phyloP scores from a whole-genome alignment of 1,284 basidiomycete species.

The Golubevia pallescens region DNA sequence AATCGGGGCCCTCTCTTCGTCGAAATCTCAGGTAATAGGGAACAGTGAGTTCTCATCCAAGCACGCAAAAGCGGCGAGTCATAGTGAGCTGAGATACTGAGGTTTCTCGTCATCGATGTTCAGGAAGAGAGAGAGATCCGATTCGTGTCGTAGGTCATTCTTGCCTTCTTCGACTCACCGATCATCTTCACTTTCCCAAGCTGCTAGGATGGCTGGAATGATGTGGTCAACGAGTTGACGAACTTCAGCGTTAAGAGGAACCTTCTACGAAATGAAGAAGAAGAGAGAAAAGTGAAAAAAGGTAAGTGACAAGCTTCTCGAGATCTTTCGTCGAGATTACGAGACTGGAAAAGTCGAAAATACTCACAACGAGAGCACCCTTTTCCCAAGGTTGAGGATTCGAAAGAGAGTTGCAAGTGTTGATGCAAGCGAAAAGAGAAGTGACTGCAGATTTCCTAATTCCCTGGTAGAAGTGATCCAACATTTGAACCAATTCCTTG shows the following conservation, averaged over 20 bases:
- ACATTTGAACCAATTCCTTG: constrained; percentile 79
- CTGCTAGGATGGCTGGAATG: constrained; percentile 79
- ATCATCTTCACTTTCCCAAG: constrained; percentile 95
- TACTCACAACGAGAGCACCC: constrained; percentile 73
- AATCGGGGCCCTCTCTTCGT: no score
- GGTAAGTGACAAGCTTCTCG: no score
- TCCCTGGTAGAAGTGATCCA: constrained; percentile 90
- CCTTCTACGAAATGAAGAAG: constrained; percentile 59
- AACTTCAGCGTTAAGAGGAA: constrained; percentile 77
- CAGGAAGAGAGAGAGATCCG: neutral
- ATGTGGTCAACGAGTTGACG: constrained; percentile 81
- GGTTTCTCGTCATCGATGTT: constrained; percentile 70
- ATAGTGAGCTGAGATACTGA: constrained; percentile 84
- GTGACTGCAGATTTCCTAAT: constrained; percentile 93
- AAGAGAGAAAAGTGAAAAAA: neutral
- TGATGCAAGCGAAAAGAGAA: constrained; percentile 85
- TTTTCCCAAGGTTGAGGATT: constrained; percentile 81
- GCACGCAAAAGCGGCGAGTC: constrained; percentile 67
- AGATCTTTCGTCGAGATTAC: no score
- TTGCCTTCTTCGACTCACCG: constrained; percentile 75
- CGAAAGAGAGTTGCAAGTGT: constrained; percentile 89
- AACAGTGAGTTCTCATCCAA: constrained; percentile 40
- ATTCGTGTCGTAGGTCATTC: no score
- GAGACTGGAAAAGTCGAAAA: neutral
- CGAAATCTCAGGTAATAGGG: constrained; percentile 35